Evolutionary conservation across 306 rosid species (phyloP).

Genomic region (Vigna radiata): DNA sequence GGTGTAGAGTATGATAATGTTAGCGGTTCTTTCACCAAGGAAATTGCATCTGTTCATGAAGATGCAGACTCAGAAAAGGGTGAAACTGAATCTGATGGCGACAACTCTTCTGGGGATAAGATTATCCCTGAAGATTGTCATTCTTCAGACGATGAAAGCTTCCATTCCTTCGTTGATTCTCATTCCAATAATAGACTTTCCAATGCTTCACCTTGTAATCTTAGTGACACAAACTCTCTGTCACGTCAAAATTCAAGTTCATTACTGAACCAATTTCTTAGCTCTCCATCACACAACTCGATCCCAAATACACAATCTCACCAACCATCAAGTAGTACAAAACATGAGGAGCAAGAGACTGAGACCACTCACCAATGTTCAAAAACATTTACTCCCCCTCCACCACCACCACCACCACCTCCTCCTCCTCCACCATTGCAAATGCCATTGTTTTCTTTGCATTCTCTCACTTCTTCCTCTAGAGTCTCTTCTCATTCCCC

Average conservation of each 20-base stretch:
- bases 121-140: conserved; percentile 49
- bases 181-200: conserved; percentile 72
- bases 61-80: conserved; percentile 54
- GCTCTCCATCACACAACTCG: conserved; percentile 38
- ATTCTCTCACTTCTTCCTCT: conserved; percentile 56
- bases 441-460: conserved; percentile 50
- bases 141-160: conserved; percentile 79
- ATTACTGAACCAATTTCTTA: conserved; percentile 39
- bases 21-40: conserved; percentile 67
- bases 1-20: conserved; percentile 51
- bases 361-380: conserved; percentile 38
- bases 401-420: conserved; percentile 53
- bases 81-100: conserved; percentile 58
- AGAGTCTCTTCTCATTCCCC: conserved; percentile 61
- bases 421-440: conserved; percentile 57
- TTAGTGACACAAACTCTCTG: conserved; percentile 51
- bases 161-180: conserved; percentile 87
- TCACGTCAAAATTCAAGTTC: conserved; percentile 49
- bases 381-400: conserved; percentile 36
- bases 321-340: conserved; percentile 44
- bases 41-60: conserved; percentile 66
- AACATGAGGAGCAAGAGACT: conserved; percentile 41
- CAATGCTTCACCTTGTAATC: conserved; percentile 67
- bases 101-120: conserved; percentile 46
- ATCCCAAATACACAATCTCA: conserved; percentile 41